Evolutionary conservation across 176 grass and related monocot genomes (phyloP), one percentile per base, ranked within the genome.

Genomic region (Rhynchospora tenuis): DNA sequence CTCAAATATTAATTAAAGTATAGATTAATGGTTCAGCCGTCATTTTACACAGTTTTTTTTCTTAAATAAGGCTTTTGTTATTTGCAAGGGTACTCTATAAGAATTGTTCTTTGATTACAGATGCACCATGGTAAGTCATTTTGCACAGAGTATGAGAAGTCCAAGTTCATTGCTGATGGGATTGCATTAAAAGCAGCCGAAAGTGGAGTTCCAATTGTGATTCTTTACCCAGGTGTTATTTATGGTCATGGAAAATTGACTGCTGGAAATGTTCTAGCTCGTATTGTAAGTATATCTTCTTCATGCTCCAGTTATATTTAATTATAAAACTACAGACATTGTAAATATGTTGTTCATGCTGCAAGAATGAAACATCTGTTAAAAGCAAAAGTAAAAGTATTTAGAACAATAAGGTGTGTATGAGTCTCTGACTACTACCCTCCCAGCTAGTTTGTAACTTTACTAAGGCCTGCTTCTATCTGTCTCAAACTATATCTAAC

Each of bases 111-210:
- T 78, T 57, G 77, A 66, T 86, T 82, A 62, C 92, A 95, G 93
- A 78, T 91, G 70, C 91, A 98, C 85, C 82, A 83, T 63, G 88
- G 85, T n/a, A 95, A 95, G 66, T 29, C 80, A 81, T 95, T 95
- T 71, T 98, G 91, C 88, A 98, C 96, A 14, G 93, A 98, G 79
- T 93, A 98, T 83, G 96, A 98, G 82, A 98, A 93, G 85, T 98
- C 96, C 68, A 98, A 98, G 71, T 81, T 87, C 62, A 62, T 89
- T 85, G 93, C 93, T 51, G 93, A 98, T 86, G 80, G 17, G 57
- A 90, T 98, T 6, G 96, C 96, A 67, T 75, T 95, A 73, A 86
- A 95, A 86, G 96, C 93, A 74, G 93, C 91, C 68, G 80, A 88
- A 73, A 88, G 91, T 57, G 86, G 89, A 23, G 73, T 91, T 82